These are phyloP conservation scores for Pseudogymnoascus sp. DNA, from an alignment of 2,329 filamentous ascomycete species.

Conservation along the genomic window DNA sequence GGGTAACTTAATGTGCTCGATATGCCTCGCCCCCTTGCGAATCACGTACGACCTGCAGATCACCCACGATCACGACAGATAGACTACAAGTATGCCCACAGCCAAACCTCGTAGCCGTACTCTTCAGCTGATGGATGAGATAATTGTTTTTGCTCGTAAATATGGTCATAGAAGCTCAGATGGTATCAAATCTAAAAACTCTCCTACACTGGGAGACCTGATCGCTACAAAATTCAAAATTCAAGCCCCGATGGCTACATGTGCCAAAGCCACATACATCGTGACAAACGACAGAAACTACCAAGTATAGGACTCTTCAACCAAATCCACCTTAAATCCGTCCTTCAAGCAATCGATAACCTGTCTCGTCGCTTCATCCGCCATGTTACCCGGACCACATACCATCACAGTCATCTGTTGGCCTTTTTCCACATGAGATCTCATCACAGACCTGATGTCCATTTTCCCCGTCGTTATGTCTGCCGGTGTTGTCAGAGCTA, in stretches of 20 bases:
- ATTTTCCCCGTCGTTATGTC: slow-evolving; percentile 16
- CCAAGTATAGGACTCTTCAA: neutral
- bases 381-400: neutral
- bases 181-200: neutral
- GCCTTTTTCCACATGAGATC: slow-evolving; percentile 10
- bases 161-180: neutral
- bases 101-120: neutral
- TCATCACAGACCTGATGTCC: slow-evolving; percentile 17
- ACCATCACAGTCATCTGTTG: neutral
- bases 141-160: neutral
- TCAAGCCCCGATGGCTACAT: neutral
- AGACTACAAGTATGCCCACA: neutral
- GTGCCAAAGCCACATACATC: neutral
- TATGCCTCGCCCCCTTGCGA: neutral
- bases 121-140: neutral
- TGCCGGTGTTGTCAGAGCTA: neutral
- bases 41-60: neutral
- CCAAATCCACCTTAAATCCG: neutral
- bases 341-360: neutral
- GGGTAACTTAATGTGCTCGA: slow-evolving; percentile 4
- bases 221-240: neutral
- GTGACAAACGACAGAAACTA: neutral
- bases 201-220: neutral
- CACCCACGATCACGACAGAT: neutral
- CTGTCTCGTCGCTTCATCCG: neutral